Base-by-base conservation (phyloP, 306 rosid genomes). In the Datisca glomerata region DNA sequence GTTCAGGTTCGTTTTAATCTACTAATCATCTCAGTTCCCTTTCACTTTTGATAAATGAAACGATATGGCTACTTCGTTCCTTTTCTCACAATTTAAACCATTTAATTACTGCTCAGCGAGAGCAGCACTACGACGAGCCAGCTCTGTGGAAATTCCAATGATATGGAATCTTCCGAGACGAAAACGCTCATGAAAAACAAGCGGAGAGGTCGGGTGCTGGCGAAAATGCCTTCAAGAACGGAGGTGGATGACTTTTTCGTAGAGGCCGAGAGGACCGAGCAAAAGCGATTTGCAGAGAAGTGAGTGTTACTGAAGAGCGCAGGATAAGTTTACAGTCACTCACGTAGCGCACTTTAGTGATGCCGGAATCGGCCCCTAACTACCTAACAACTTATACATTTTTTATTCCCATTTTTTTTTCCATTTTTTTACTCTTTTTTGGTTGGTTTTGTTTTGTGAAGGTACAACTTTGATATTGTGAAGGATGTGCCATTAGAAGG, bases 391-490 rank as follows among this genome's bases (percentile, higher is more conserved):
- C n/a, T n/a, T n/a, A n/a, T n/a, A n/a, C n/a, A n/a, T n/a, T n/a
- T n/a, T n/a, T n/a, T n/a, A n/a, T n/a, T n/a, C n/a, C n/a, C n/a
- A n/a, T n/a, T 44, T 47, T 64, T 18, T 11, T 19, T 21, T 19
- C 34, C 25, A 20, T 13, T 23, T 36, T 21, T 16, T 19, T 18
- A 46, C 7, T 54, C 31, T 21, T 54, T 57, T 41, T 46, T 6
- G 9, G 35, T 64, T 18, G 27, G 47, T 33, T 63, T 48, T 27
- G 8, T 38, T 15, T 24, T 47, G 41, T 51, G 64, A 76, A 89
- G 97, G 79, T 89, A 80, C 95, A 89, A 89, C 76, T 89, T 67
- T 55, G 97, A 89, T 63, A 66, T 83, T 65, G 85, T 63, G 43
- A 74, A 56, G 45, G 95, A 76, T 60, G 43, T 52, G 78, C 97